Base-by-base conservation (phyloP, 192 early-diverging fungal species). In the Tieghemiomyces parasiticus region DNA sequence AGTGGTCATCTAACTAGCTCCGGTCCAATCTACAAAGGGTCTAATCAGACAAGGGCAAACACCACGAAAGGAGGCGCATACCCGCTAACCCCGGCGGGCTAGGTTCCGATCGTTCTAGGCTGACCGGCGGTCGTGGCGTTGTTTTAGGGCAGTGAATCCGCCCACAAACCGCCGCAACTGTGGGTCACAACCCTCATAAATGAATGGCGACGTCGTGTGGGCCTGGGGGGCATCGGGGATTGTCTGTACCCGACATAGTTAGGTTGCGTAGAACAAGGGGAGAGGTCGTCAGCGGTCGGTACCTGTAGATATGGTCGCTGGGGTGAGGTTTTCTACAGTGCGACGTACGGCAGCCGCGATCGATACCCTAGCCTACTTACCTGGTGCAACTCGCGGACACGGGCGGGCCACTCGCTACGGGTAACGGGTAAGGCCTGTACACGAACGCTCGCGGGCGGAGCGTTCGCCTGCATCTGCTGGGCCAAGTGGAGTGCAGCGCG, bases 121-220 rank as follows among this genome's bases (percentile, higher is more conserved):
- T n/a, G n/a, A n/a, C n/a, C n/a, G n/a, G n/a, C n/a, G n/a, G n/a
- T n/a, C n/a, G n/a, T n/a, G n/a, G 26, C 50, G 50, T 28, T 52
- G 19, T 16, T 35, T 31, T 65, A 75, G 73, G 9, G 67, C 68
- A 1, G 50, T 62, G 47, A 70, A 75, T 19, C 74, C 74, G 14
- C 74, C 74, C 33, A 75, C 49, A 35, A 70, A 64, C 61, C 60
- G 64, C 34, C 63, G 61, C 9, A 67, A 44, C 13, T 51, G 33
- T 32, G 47, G 29, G 10, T 55, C 62, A 65, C 74, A 75, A 3
- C 74, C 74, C 58, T 75, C 70, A 56, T 75, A 75, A 53, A 75
- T 70, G 45, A 75, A 75, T 25, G 74, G 74, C 0, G 74, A 75
- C 22, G 74, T 67, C 35, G 56, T 59, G 53, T 75, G 74, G 22